Conservation (phyloP, 176 grass and related monocot species). For the Carex cristatella region DNA sequence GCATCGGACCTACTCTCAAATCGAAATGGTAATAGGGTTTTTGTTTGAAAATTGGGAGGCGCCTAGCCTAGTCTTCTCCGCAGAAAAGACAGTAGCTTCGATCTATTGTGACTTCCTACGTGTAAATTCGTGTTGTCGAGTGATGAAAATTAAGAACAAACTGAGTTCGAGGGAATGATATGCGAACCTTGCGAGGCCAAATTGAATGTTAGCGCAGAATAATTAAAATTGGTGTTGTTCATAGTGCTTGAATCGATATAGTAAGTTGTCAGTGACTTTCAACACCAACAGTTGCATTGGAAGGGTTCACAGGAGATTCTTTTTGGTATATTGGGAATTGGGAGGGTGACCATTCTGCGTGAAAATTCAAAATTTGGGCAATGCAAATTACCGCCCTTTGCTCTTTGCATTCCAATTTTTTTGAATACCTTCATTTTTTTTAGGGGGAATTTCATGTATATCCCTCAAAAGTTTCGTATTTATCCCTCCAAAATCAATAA, state of each 20-base stretch:
- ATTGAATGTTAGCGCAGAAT: not conserved
- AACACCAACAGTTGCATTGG: not conserved
- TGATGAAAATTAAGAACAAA: not conserved
- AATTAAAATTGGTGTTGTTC: not conserved
- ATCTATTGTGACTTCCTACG: not conserved
- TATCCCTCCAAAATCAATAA: too few relatives aligned
- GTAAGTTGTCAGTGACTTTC: not conserved
- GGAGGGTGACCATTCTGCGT: not conserved
- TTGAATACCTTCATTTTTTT: too few relatives aligned
- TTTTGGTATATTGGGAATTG: not conserved
- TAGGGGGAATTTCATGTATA: too few relatives aligned
- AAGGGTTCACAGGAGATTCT: too few relatives aligned
- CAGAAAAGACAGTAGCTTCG: not conserved
- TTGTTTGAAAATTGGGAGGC: constrained; percentile 2
- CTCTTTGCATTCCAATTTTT: not conserved
- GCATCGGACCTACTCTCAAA: too few relatives aligned
- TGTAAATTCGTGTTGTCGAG: not conserved
- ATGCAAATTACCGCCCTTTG: constrained; percentile 1
- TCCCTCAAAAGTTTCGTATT: too few relatives aligned
- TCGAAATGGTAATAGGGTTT: not conserved
- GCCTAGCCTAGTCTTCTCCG: not conserved
- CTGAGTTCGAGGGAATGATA: not conserved
- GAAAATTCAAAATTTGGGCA: not conserved
- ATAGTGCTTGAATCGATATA: not conserved
- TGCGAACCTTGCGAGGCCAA: not conserved